Conservation (phyloP, 2,329 filamentous ascomycete species). For the Microsporum audouinii region DNA sequence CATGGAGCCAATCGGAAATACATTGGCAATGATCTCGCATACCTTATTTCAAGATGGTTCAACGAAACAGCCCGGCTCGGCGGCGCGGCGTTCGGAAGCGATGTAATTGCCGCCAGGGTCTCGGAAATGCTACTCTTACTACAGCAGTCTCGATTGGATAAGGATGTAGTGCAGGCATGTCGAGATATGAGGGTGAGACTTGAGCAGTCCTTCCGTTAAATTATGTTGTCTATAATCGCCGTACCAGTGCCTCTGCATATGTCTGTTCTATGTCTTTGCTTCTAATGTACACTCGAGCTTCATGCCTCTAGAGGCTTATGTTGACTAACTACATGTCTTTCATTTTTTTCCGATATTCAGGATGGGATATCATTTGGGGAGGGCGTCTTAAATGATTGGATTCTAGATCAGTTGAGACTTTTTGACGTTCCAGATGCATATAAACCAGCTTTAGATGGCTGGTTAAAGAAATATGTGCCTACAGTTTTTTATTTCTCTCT, state of each 20-base stretch:
- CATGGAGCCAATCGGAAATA: slow-evolving; percentile 44
- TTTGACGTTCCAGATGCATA: neutral
- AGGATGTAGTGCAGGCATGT: slow-evolving; percentile 28
- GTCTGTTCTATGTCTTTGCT: neutral
- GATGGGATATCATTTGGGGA: neutral
- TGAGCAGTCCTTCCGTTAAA: slow-evolving; percentile 11
- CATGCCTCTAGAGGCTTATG: neutral
- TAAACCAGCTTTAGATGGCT: neutral
- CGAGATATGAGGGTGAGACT: slow-evolving; percentile 34
- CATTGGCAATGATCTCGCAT: slow-evolving; percentile 51
- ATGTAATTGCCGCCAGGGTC: slow-evolving; percentile 43
- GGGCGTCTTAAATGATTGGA: slow-evolving; percentile 1
- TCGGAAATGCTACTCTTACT: slow-evolving; percentile 37
- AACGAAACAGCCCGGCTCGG: slow-evolving; percentile 44
- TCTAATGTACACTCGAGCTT: neutral
- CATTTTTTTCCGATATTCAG: neutral
- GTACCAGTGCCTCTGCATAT: neutral
- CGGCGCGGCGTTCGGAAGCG: slow-evolving; percentile 48
- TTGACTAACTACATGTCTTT: neutral
- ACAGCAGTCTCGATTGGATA: slow-evolving; percentile 33
- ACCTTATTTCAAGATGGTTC: slow-evolving; percentile 52
- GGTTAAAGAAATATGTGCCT: neutral
- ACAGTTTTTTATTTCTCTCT: neutral
- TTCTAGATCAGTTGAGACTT: neutral
- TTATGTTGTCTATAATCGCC: neutral